A percentile compares a stretch with the other conserved stretches of the same genome.
These are phyloP conservation scores for Lactarius indigo DNA, from an alignment of 768 basidiomycete species.

Conservation along the genomic window DNA sequence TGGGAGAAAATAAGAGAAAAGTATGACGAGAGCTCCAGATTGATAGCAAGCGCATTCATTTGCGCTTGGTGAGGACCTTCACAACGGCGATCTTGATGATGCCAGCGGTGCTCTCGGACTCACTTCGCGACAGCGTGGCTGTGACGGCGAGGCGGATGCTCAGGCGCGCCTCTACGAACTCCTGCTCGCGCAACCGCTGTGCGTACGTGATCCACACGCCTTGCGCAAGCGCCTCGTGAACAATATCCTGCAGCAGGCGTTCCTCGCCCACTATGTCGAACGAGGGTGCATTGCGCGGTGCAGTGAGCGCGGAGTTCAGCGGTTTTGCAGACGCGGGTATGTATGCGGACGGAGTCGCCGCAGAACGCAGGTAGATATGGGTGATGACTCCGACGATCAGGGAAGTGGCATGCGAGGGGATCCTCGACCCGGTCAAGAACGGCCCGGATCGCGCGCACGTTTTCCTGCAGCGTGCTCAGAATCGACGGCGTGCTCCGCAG, in stretches of 20 bases:
- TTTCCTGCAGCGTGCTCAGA: constrained; percentile 73
- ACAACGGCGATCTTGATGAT: neutral
- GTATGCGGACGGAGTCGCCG: constrained; percentile 22
- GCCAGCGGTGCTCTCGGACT: constrained; percentile 53
- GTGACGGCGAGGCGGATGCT: constrained; percentile 82
- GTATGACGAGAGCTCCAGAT: too few species aligned
- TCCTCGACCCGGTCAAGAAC: constrained; percentile 79
- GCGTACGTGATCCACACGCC: constrained; percentile 86
- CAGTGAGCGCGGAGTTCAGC: constrained; percentile 47
- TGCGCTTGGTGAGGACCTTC: neutral
- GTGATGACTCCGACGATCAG: too few species aligned
- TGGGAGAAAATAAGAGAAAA: too few species aligned
- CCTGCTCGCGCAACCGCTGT: constrained; percentile 78
- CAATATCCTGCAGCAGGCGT: constrained; percentile 80
- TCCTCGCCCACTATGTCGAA: constrained; percentile 71
- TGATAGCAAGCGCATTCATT: constrained; percentile 56
- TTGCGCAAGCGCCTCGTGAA: constrained; percentile 78
- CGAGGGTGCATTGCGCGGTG: constrained; percentile 43
- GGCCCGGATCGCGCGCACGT: constrained; percentile 68
- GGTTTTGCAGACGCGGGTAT: constrained; percentile 36
- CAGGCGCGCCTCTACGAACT: constrained; percentile 75
- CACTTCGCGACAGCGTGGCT: constrained; percentile 79
- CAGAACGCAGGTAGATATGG: constrained; percentile 68
- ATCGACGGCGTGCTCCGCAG: constrained; percentile 73
- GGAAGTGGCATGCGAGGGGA: constrained; percentile 83